Conservation (phyloP, 2,329 filamentous ascomycete genomes). For the Exutisphaerella laricina region DNA sequence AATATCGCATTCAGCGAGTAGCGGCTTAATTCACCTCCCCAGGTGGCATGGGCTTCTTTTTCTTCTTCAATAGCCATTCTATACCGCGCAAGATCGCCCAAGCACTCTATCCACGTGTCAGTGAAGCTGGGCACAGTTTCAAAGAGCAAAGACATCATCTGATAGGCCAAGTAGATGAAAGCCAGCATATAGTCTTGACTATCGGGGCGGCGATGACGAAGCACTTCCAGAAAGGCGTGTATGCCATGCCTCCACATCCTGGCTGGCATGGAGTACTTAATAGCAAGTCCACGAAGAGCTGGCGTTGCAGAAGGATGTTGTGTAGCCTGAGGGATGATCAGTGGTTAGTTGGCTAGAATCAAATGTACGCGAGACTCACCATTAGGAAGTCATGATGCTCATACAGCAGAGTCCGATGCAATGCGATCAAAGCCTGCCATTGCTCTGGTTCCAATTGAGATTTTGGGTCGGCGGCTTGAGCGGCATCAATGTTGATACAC, state of each 20-base stretch:
- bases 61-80: slow-evolving; percentile 88
- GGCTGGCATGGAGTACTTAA: slow-evolving; percentile 85
- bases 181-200: slow-evolving; percentile 84
- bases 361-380: slow-evolving; percentile 5
- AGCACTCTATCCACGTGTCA: slow-evolving; percentile 89
- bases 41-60: slow-evolving; percentile 62
- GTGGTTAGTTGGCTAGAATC: background rate
- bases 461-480: slow-evolving; percentile 51
- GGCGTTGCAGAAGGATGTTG: slow-evolving; percentile 75
- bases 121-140: slow-evolving; percentile 79
- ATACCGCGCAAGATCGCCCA: slow-evolving; percentile 80
- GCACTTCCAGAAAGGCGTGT: slow-evolving; percentile 41
- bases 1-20: background rate
- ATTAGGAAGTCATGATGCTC: slow-evolving; percentile 59
- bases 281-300: slow-evolving; percentile 61
- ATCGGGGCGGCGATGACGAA: slow-evolving; percentile 66
- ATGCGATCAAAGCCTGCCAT: slow-evolving; percentile 75
- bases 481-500: slow-evolving; percentile 75
- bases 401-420: slow-evolving; percentile 62
- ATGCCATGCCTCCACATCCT: slow-evolving; percentile 94
- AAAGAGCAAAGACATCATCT: slow-evolving; percentile 79
- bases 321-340: slow-evolving; percentile 51
- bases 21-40: slow-evolving; percentile 51
- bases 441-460: slow-evolving; percentile 56
- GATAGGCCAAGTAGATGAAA: slow-evolving; percentile 85